Evolutionary conservation across 2,329 filamentous ascomycete genomes (phyloP).

Genomic region (Colletotrichum salicis): DNA sequence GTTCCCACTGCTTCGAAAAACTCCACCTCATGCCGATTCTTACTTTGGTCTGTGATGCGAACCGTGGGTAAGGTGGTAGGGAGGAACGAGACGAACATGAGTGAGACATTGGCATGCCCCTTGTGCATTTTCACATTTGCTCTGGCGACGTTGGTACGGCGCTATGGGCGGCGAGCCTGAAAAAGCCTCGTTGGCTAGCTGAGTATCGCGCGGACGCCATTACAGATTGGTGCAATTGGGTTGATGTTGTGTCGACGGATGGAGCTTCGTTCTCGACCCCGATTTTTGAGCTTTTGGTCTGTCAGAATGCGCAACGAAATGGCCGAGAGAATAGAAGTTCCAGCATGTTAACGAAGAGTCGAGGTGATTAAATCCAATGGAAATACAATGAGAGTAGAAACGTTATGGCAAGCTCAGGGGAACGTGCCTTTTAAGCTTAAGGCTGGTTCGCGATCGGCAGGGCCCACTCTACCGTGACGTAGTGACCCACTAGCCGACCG

Average conservation of each 20-base stretch:
- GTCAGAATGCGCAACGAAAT: no score
- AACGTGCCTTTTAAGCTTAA: constrained; percentile 18
- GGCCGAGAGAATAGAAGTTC: no score
- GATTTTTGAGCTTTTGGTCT: not conserved
- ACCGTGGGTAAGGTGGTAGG: not conserved
- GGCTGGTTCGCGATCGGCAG: constrained; percentile 6
- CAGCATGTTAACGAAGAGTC: not conserved
- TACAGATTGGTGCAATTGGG: not conserved
- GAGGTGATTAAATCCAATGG: not conserved
- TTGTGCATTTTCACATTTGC: not conserved
- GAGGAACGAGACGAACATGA: not conserved
- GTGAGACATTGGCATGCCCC: not conserved
- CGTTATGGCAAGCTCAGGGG: constrained; percentile 1
- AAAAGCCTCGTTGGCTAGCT: constrained; percentile 1
- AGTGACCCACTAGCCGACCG: constrained; percentile 23
- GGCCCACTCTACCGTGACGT: constrained; percentile 23
- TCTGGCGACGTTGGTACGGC: not conserved
- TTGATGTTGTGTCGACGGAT: not conserved
- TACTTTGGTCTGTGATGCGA: not conserved
- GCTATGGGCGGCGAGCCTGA: not conserved
- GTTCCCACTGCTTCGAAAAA: not conserved
- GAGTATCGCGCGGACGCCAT: constrained; percentile 2
- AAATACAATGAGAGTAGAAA: constrained; percentile 10
- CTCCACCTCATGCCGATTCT: not conserved
- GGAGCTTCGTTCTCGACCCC: not conserved